Evolutionary conservation across 768 basidiomycete species (phyloP).

Genomic region (Tephrocybe sp.): DNA sequence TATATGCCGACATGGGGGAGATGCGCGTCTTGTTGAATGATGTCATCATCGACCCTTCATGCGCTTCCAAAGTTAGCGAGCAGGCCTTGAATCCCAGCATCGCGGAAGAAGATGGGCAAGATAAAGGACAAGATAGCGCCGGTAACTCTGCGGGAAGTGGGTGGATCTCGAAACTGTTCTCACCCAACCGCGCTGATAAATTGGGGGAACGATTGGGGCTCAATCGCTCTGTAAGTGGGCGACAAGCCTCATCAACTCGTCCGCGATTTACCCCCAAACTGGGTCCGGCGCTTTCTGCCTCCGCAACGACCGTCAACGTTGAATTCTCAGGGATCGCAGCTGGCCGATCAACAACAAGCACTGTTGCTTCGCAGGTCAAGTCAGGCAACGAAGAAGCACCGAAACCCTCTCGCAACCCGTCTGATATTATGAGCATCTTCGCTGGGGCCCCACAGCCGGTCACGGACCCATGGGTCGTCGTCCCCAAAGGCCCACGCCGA

Average conservation of each 20-base stretch:
- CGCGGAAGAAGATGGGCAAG: slow-evolving; percentile 38
- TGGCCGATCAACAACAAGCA: slow-evolving; percentile 39
- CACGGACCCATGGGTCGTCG: slow-evolving; percentile 71
- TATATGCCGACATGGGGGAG: slow-evolving; percentile 78
- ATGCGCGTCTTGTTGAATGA: slow-evolving; percentile 85
- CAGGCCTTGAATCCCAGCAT: slow-evolving; percentile 61
- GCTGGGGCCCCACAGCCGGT: slow-evolving; percentile 73
- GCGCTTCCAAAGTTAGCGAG: slow-evolving; percentile 71
- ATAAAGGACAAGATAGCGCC: slow-evolving; percentile 28
- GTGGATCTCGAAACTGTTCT: slow-evolving; percentile 84
- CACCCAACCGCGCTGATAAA: slow-evolving; percentile 24
- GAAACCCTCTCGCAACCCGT: slow-evolving; percentile 7
- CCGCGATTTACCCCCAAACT: slow-evolving; percentile 70
- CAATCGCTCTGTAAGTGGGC: slow-evolving; percentile 21
- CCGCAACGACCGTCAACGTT: slow-evolving; percentile 91
- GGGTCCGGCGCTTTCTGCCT: slow-evolving; percentile 81
- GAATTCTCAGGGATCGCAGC: slow-evolving; percentile 79
- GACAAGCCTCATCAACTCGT: slow-evolving; percentile 17
- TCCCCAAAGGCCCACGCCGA: slow-evolving; percentile 40
- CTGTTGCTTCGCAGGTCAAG: slow-evolving; percentile 25
- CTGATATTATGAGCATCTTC: slow-evolving; percentile 80
- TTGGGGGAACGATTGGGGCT: slow-evolving; percentile 16
- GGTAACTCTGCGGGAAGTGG: slow-evolving; percentile 53
- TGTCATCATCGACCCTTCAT: slow-evolving; percentile 81
- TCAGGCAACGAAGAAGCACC: slow-evolving; percentile 3